Percentiles rank a stretch among this genome's conserved stretches.
phyloP scores from a whole-genome alignment of 2,329 filamentous ascomycete species.

The Calonectria leucothoes region DNA sequence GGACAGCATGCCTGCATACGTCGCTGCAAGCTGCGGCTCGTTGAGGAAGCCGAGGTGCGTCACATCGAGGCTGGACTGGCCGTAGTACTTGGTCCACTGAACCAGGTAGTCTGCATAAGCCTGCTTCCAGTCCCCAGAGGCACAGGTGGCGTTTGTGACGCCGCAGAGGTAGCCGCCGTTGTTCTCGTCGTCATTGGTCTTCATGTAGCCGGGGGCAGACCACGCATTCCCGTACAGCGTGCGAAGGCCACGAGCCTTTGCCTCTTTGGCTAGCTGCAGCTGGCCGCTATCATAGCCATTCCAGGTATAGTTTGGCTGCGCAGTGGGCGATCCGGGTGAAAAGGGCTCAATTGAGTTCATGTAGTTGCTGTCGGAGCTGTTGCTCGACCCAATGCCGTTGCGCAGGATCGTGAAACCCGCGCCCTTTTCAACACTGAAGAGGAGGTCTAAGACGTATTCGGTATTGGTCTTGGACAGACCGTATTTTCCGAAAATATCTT shows the following conservation, averaged over 20 bases:
- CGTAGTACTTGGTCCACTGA: conserved; percentile 60
- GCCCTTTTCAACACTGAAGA: background rate
- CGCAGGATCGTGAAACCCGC: background rate
- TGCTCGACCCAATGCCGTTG: conserved; percentile 1
- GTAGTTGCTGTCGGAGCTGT: background rate
- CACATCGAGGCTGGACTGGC: conserved; percentile 54
- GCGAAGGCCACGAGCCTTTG: background rate
- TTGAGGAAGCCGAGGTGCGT: conserved; percentile 61
- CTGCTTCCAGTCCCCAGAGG: conserved; percentile 58
- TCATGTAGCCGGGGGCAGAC: conserved; percentile 8
- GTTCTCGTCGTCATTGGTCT: conserved; percentile 5
- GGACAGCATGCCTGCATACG: conserved; percentile 51
- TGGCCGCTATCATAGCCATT: background rate
- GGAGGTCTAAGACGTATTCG: background rate
- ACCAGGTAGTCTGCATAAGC: conserved; percentile 61
- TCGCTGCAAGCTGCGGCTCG: conserved; percentile 46
- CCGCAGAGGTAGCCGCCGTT: conserved; percentile 50
- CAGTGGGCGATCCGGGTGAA: background rate
- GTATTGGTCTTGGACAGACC: background rate
- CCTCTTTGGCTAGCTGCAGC: background rate
- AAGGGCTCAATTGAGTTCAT: conserved; percentile 4
- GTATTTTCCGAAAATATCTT: background rate
- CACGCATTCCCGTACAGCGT: background rate
- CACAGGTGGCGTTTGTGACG: conserved; percentile 50
- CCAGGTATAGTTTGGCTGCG: background rate